Evolutionary conservation across 331 rosid species (phyloP), one percentile per base, ranked within the genome.

Genomic region (Rosa hybrid): DNA sequence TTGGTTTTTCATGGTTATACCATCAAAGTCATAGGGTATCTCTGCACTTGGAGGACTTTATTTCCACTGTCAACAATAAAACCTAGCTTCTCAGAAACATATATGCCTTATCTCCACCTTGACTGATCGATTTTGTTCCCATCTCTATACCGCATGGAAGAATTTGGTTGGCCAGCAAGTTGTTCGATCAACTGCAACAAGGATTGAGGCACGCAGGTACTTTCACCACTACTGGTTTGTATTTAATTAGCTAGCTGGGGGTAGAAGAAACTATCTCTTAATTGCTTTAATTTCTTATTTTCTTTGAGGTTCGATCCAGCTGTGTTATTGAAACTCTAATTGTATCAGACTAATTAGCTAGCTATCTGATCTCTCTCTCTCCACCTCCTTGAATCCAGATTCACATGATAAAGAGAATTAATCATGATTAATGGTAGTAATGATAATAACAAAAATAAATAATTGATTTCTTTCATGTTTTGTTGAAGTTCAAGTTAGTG

Each of bases 21-120:
- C 57, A 59, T 44, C 44, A 75, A 75, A 75, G 71, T 59, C 78
- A 59, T 75, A 30, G 17, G 18, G 65, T 57, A 59, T 64, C n/a
- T 13, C 53, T 75, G 67, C 25, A 42, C 44, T 42, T 42, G 25
- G 27, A 42, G 48, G 70, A 44, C 70, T 42, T 75, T 42, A 21
- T 57, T 60, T 59, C 16, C 44, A 4, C 70, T 23, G 65, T 44
- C n/a, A 30, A 73, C 38, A 60, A 23, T 60, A 60, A 12, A 13
- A 64, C n/a, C 38, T 71, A 14, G 53, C 34, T 23, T 0, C 12
- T 53, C 34, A 56, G 68, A 56, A 56, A 56, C 78, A 38, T 13
- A 38, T 12, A 7, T 3, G 27, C 23, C 69, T 64, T 64, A 57
- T 75, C 78, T 41, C 69, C 20, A 2, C 5, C 13, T 75, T 65